A percentile compares a stretch with the other conserved stretches of the same genome.
Conservation (phyloP, 257 asterid species). For the Fraxinus americana region DNA sequence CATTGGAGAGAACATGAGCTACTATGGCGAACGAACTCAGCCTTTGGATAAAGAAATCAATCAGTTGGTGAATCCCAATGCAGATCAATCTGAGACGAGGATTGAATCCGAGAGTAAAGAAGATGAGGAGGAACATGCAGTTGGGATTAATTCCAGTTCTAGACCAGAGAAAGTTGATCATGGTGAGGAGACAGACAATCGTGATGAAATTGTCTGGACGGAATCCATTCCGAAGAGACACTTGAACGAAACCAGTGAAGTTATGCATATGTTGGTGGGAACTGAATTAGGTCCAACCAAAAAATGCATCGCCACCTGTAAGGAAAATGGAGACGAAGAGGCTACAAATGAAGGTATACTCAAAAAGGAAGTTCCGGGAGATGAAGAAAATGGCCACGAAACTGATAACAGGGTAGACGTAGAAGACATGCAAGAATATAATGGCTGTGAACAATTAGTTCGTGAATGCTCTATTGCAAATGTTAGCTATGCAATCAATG, state of each 20-base stretch:
- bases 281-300: conserved; percentile 11
- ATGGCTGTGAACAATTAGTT: background rate
- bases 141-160: conserved; percentile 8
- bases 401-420: background rate
- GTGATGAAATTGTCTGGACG: too few species aligned
- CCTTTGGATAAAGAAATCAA: conserved; percentile 16
- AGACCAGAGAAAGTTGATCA: conserved; percentile 5
- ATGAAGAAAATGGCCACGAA: conserved; percentile 9
- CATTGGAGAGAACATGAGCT: conserved; percentile 12
- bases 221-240: background rate
- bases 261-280: conserved; percentile 12
- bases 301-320: background rate
- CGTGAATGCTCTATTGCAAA: too few species aligned
- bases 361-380: conserved; percentile 21
- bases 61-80: conserved; percentile 13
- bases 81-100: conserved; percentile 8
- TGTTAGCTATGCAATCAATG: too few species aligned
- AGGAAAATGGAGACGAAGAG: conserved; percentile 16
- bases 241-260: conserved; percentile 11
- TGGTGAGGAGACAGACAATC: background rate
- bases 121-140: conserved; percentile 14
- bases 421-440: background rate
- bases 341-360: conserved; percentile 5
- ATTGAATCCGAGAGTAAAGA: conserved; percentile 13
- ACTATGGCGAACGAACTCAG: conserved; percentile 16